Evolutionary conservation across 805 yeast species (phyloP), one percentile per base, ranked within the genome.

Genomic region (Monosporozyma solicola): DNA sequence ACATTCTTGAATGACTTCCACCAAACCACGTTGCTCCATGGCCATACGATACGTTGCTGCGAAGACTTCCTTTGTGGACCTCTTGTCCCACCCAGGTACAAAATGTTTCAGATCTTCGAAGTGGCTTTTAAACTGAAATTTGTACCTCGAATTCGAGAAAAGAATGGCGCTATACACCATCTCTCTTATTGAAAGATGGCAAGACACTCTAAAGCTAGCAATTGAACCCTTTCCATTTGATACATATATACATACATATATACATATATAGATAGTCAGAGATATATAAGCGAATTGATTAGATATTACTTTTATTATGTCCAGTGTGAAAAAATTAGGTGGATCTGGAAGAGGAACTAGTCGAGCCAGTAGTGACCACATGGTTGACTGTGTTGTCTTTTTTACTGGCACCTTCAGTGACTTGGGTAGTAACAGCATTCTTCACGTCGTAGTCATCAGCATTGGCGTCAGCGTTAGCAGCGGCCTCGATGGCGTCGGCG

Each of bases 381-480:
- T 35, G 13, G n/a, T 35, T 35, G n/a, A 35, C 16, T 15, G 13
- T n/a, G 16, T 13, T 2, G 15, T 35, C 39, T 11, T 35, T 15
- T 35, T 35, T 35, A 35, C 39, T 35, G 3, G 11, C 27, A 29
- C 48, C 22, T 32, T 22, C 41, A 22, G 24, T 11, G 16, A 27
- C 24, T 35, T 41, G n/a, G 5, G 15, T 13, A n/a, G 33, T 27
- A 3, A 11, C 27, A 52, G 50, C 63, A 63, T 62, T 32, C 54
- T 56, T 43, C 55, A 47, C 62, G 64, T 47, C 13, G 8, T 22
- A 41, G 49, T 59, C 60, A 2, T 59, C 59, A 41, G 59, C 58
- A 2, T 66, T 57, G 1, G 65, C 60, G 1, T 59, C 59, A 41
- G 59, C 58, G 1, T 66, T 57, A 2, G 65, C 60, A 48, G 55